A percentile compares a stretch with the other conserved stretches of the same genome.
These are phyloP conservation scores for Xanthoconium separans DNA, from an alignment of 1,284 basidiomycete genomes.

Conservation along the genomic window DNA sequence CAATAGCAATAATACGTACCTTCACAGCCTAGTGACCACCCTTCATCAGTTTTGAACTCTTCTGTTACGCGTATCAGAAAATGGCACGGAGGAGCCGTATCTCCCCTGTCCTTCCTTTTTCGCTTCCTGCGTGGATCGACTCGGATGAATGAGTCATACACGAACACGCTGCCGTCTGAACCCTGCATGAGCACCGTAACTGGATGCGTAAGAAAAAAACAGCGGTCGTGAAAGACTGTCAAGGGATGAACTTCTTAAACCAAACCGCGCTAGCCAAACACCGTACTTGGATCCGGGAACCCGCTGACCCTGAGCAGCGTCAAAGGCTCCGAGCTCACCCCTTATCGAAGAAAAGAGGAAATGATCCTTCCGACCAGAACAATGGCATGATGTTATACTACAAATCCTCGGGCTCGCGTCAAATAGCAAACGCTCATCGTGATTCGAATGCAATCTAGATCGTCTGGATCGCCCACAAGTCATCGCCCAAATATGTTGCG, in stretches of 20 bases:
- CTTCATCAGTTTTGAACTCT: slow-evolving; percentile 35
- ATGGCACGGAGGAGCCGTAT: slow-evolving; percentile 26
- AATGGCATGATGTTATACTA: not conserved
- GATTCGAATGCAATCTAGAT: slow-evolving; percentile 43
- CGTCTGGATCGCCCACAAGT: slow-evolving; percentile 79
- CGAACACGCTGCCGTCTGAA: slow-evolving; percentile 25
- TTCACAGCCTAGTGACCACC: slow-evolving; percentile 45
- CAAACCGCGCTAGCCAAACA: not conserved
- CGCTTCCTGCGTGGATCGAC: slow-evolving; percentile 42
- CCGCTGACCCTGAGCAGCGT: not conserved
- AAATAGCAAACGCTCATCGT: not conserved
- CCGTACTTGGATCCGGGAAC: not conserved
- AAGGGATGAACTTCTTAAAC: too few species aligned
- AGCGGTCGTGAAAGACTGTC: not conserved
- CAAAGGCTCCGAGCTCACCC: not conserved
- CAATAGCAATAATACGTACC: slow-evolving; percentile 23
- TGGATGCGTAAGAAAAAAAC: too few species aligned
- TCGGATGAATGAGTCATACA: slow-evolving; percentile 40
- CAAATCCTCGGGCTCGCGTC: not conserved
- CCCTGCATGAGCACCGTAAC: slow-evolving; percentile 17
- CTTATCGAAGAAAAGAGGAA: slow-evolving; percentile 8
- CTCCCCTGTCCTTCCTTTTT: slow-evolving; percentile 20
- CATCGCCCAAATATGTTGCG: slow-evolving; percentile 84
- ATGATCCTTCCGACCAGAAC: slow-evolving; percentile 18
- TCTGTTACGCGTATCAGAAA: slow-evolving; percentile 38